A percentile compares a stretch with the other conserved stretches of the same genome.
These are phyloP conservation scores for Condylostoma magnum DNA, from an alignment of 169 alveolate species.

Conservation along the genomic window DNA sequence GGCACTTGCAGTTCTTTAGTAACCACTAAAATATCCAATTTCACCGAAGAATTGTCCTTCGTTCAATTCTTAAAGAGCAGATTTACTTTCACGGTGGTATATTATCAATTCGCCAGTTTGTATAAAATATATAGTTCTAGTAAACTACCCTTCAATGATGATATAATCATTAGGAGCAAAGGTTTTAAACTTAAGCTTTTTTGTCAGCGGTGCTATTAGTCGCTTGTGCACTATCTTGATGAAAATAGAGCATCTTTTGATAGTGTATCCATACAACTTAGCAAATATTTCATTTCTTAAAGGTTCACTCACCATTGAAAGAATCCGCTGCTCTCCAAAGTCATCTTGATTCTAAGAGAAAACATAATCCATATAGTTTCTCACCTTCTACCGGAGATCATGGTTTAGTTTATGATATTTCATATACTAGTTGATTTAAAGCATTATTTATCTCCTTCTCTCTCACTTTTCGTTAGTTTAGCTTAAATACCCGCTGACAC, in stretches of 20 bases:
- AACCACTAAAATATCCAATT: background rate
- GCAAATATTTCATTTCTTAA: background rate
- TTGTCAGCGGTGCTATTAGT: background rate
- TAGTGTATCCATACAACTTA: background rate
- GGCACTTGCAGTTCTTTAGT: constrained; percentile 2
- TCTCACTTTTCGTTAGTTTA: background rate
- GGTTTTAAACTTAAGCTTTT: background rate
- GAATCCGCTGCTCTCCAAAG: constrained; percentile 9
- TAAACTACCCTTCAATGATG: background rate
- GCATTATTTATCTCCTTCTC: background rate
- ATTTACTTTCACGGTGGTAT: background rate
- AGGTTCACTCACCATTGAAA: background rate
- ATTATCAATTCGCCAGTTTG: background rate
- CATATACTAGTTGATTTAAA: background rate
- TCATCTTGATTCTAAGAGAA: background rate
- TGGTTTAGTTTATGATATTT: background rate
- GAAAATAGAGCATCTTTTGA: background rate
- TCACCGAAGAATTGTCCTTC: constrained; percentile 11
- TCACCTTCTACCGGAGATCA: background rate
- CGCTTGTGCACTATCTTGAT: background rate
- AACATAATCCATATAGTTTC: background rate
- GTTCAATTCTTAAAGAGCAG: background rate
- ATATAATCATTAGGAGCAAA: constrained; percentile 18
- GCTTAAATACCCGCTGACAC: background rate
- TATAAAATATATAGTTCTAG: background rate